Percentiles rank a stretch among this genome's conserved stretches.
Evolutionary conservation across 2,329 filamentous ascomycete species (phyloP).

Genomic region (Graphium sp.): DNA sequence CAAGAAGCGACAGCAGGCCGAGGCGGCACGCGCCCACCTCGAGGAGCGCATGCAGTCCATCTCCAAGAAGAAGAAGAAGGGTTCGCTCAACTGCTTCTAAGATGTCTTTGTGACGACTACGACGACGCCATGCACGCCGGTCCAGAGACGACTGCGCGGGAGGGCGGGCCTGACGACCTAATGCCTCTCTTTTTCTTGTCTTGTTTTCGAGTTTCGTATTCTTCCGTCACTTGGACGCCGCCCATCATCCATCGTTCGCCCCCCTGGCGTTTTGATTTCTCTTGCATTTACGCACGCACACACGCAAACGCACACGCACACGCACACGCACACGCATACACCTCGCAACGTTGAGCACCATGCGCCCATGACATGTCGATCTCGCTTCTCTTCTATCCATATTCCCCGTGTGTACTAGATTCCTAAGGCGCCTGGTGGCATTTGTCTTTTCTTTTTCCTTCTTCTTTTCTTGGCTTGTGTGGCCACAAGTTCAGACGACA

Average conservation of each 20-base stretch:
- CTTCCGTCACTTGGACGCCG: no score
- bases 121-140: conserved; percentile 10
- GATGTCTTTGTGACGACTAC: no score
- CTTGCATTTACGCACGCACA: background rate
- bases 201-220: background rate
- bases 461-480: conserved; percentile 5
- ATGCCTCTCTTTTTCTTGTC: conserved; percentile 4
- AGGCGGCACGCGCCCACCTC: conserved; percentile 73
- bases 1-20: conserved; percentile 78
- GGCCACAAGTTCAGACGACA: no score
- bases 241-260: background rate
- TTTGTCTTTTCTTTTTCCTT: conserved; percentile 6
- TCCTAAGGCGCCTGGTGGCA: conserved; percentile 2
- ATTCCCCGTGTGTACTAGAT: background rate
- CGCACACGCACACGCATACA: no score
- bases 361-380: no score
- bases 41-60: conserved; percentile 91
- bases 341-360: no score
- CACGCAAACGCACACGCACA: background rate
- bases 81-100: conserved; percentile 94
- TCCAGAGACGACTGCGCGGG: conserved; percentile 2
- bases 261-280: background rate
- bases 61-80: conserved; percentile 80
- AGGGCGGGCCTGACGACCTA: background rate
- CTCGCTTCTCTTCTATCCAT: background rate